A percentile compares a stretch with the other conserved stretches of the same genome.
These are phyloP conservation scores for Amanita molliuscula DNA, from an alignment of 768 basidiomycete species.

Conservation along the genomic window DNA sequence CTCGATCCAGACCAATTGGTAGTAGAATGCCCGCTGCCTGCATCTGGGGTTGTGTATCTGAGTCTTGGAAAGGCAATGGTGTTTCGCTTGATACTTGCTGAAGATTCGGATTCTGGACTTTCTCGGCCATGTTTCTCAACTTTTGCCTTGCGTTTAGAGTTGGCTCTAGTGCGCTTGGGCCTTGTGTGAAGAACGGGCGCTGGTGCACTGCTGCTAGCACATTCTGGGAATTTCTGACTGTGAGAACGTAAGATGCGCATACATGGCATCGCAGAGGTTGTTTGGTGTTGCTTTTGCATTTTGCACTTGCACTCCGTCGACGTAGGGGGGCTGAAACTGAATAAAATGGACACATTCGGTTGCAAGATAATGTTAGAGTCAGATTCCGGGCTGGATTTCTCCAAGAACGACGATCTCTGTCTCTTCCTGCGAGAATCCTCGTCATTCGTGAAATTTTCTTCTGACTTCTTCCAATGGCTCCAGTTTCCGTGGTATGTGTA, in stretches of 20 bases:
- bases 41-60: not conserved
- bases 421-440: not conserved
- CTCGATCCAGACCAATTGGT: not conserved
- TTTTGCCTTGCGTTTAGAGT: not conserved
- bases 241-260: slow-evolving; percentile 1
- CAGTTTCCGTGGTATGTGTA: not conserved
- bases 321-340: not conserved
- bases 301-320: not conserved
- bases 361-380: slow-evolving; percentile 2
- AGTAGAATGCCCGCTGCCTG: not conserved
- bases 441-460: not conserved
- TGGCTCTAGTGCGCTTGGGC: not conserved
- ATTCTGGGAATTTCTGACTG: not conserved
- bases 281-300: not conserved
- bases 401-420: not conserved
- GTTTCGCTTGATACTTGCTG: not conserved
- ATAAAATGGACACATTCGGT: too few species aligned
- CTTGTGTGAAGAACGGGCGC: not conserved
- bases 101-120: not conserved
- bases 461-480: slow-evolving; percentile 2
- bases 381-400: not conserved
- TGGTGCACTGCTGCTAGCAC: not conserved
- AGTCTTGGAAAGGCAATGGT: not conserved
- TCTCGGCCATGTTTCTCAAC: not conserved
- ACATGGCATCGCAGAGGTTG: not conserved